Evolutionary conservation across 129 eudicot genomes (phyloP).

Genomic region (Lactuca sativa): DNA sequence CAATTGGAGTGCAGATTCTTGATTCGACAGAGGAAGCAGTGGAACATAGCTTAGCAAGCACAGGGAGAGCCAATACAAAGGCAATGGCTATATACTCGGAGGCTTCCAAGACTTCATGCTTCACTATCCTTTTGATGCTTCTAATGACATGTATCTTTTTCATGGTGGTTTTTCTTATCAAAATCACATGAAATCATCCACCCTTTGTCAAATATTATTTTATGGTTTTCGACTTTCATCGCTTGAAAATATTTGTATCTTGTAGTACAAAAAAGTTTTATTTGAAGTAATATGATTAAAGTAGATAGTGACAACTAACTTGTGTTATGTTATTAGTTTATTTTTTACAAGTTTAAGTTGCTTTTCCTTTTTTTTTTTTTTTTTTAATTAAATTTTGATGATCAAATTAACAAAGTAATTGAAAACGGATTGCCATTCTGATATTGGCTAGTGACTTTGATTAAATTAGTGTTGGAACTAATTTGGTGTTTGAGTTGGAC

Average conservation of each 20-base stretch:
- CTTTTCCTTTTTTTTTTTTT: too few species aligned
- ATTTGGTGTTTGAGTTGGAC: too few species aligned
- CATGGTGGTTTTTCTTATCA: conserved; percentile 92
- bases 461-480: too few species aligned
- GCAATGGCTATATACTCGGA: conserved; percentile 67
- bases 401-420: too few species aligned
- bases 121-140: conserved; percentile 73
- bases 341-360: too few species aligned
- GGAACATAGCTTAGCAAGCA: conserved; percentile 93
- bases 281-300: neutral
- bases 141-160: conserved; percentile 71
- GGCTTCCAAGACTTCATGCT: conserved; percentile 76
- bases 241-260: neutral
- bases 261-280: neutral
- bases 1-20: conserved; percentile 53
- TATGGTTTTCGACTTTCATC: neutral
- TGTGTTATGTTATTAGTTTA: too few species aligned
- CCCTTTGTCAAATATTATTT: neutral
- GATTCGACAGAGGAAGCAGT: conserved; percentile 95
- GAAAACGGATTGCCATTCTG: too few species aligned
- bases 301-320: neutral
- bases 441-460: too few species aligned
- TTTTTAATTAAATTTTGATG: too few species aligned
- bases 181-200: conserved; percentile 46
- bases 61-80: conserved; percentile 72